Evolutionary conservation across 179 eudicot species (phyloP).

Genomic region (Spergularia azorica): DNA sequence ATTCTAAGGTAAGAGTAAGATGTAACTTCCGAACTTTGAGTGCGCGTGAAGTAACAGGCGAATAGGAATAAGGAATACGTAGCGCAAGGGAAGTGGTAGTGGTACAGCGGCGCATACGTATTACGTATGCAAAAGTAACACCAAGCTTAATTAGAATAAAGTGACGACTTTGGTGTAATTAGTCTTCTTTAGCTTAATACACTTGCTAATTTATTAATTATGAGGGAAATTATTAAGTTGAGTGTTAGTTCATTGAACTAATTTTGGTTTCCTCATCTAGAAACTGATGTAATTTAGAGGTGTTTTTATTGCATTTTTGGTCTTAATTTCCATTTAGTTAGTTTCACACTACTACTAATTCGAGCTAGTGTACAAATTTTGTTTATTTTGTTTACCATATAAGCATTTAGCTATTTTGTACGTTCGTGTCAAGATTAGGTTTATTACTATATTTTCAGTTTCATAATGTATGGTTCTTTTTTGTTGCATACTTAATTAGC

Average conservation of each 20-base stretch:
- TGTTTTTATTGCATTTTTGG: conserved; percentile 3
- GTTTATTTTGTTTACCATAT: not conserved
- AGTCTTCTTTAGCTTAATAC: not conserved
- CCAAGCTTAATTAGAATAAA: no score
- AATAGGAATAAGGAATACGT: conserved; percentile 22
- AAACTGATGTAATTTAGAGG: conserved; percentile 5
- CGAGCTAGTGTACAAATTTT: conserved; percentile 3
- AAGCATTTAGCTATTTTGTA: not conserved
- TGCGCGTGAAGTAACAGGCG: conserved; percentile 29
- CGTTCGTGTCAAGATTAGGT: not conserved
- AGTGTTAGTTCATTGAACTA: conserved; percentile 19
- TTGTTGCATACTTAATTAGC: no score
- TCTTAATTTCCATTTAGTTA: not conserved
- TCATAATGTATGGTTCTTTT: no score
- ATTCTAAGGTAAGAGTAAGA: not conserved
- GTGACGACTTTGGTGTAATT: not conserved
- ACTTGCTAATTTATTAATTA: not conserved
- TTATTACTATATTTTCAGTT: not conserved
- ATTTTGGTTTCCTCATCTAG: not conserved
- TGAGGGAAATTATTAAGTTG: not conserved
- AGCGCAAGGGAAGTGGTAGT: conserved; percentile 18
- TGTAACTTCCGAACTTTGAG: conserved; percentile 23
- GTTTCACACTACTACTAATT: not conserved
- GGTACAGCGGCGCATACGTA: not conserved
- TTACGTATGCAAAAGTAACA: conserved; percentile 13